These are phyloP conservation scores for Juglanconis sp. DNA, from an alignment of 2,329 filamentous ascomycete species.

Conservation along the genomic window DNA sequence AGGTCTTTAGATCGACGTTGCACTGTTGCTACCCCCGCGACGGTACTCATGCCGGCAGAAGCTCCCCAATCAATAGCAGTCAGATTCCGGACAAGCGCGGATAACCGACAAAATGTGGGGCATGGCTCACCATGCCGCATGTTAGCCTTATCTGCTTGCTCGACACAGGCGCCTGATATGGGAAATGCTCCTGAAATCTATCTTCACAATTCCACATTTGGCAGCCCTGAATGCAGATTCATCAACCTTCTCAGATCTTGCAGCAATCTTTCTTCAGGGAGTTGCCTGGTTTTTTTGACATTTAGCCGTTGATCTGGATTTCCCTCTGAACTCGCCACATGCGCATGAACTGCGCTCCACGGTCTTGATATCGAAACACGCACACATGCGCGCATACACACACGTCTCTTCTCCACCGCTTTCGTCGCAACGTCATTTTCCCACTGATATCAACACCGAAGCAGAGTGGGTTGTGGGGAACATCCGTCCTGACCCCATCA, in stretches of 20 bases:
- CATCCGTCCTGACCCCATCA: conserved; percentile 14
- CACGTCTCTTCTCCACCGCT: neutral
- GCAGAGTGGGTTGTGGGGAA: conserved; percentile 12
- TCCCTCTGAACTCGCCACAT: neutral
- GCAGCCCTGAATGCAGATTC: neutral
- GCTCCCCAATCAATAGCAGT: neutral
- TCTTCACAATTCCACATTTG: neutral
- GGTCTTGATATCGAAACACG: neutral
- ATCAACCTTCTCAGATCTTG: neutral
- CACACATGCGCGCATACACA: neutral
- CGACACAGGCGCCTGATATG: neutral
- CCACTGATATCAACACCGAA: neutral
- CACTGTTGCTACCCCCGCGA: too few species aligned
- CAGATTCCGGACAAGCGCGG: neutral
- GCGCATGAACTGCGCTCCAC: neutral
- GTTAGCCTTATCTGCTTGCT: neutral
- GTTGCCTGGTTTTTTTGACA: neutral
- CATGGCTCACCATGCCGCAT: neutral
- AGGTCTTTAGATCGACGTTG: too few species aligned
- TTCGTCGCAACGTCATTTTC: neutral
- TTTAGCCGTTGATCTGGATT: neutral
- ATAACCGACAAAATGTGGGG: neutral
- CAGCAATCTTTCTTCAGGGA: neutral
- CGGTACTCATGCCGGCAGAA: too few species aligned
- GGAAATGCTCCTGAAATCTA: neutral